Percentiles rank a stretch among this genome's conserved stretches.
These are phyloP conservation scores for Melastoma malabathricum DNA, from an alignment of 345 rosid genomes.

Conservation along the genomic window DNA sequence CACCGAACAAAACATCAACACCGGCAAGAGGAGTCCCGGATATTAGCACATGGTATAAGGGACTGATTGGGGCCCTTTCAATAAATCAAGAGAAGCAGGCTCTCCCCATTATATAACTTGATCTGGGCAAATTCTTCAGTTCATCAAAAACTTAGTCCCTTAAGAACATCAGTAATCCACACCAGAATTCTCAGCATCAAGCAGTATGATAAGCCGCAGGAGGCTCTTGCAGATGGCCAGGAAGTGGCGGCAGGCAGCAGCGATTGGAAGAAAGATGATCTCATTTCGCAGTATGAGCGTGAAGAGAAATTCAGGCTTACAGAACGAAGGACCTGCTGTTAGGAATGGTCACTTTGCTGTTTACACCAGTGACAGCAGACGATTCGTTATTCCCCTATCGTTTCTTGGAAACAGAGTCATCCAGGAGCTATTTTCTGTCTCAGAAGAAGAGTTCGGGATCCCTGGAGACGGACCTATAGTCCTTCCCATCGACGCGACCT, in stretches of 20 bases:
- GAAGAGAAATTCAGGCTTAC: not conserved
- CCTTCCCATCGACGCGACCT: not conserved
- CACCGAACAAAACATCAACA: too few species aligned
- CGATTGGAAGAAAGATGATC: constrained; percentile 2
- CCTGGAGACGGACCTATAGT: constrained; percentile 7
- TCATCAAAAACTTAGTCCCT: not conserved
- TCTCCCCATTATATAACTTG: too few species aligned
- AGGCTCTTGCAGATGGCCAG: constrained; percentile 6
- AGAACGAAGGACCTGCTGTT: not conserved
- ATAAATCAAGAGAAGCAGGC: too few species aligned
- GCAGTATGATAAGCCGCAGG: constrained; percentile 13
- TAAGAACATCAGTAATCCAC: not conserved
- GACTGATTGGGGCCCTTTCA: too few species aligned
- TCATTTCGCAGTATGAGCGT: not conserved
- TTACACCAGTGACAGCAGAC: constrained; percentile 6
- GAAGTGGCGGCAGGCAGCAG: constrained; percentile 13
- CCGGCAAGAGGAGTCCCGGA: too few species aligned
- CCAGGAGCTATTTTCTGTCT: constrained; percentile 3
- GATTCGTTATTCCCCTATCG: constrained; percentile 10
- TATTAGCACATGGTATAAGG: too few species aligned
- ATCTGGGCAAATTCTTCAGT: not conserved
- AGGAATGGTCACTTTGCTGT: constrained; percentile 16
- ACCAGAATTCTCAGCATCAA: too few species aligned
- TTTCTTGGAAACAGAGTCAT: constrained; percentile 7
- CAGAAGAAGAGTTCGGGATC: constrained; percentile 11